These are phyloP conservation scores for Boletus coccyginus DNA, from an alignment of 768 basidiomycete genomes.

Conservation along the genomic window DNA sequence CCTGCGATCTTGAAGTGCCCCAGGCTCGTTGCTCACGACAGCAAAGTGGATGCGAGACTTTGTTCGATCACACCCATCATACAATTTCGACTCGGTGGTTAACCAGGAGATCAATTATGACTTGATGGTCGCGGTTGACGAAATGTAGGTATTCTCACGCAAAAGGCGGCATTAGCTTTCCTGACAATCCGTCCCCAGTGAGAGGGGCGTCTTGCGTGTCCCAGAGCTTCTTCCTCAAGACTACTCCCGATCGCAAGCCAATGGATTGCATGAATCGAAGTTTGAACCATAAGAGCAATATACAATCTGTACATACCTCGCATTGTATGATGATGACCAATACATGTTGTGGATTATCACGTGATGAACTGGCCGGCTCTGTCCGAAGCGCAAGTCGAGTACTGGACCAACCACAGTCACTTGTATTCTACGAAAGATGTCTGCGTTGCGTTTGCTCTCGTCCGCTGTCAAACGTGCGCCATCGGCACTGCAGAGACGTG, in stretches of 20 bases:
- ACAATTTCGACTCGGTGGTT: constrained; percentile 91
- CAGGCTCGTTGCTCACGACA: constrained; percentile 79
- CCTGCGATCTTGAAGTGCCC: constrained; percentile 1
- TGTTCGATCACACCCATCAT: constrained; percentile 86
- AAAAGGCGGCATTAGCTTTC: neutral
- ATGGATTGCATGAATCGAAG: constrained; percentile 25
- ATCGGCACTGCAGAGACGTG: constrained; percentile 59
- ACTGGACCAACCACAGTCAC: neutral
- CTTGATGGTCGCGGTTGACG: constrained; percentile 82
- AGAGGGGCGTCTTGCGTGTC: constrained; percentile 61
- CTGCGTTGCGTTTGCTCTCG: constrained; percentile 69
- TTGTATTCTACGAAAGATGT: constrained; percentile 46
- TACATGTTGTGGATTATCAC: constrained; percentile 9
- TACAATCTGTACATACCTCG: neutral
- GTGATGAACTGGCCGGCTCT: constrained; percentile 28
- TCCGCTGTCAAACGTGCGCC: constrained; percentile 61
- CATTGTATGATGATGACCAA: neutral
- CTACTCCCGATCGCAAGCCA: constrained; percentile 40
- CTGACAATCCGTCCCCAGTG: constrained; percentile 40
- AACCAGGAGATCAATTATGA: constrained; percentile 93
- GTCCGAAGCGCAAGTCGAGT: constrained; percentile 18
- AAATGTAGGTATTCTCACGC: constrained; percentile 63
- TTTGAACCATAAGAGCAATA: constrained; percentile 20
- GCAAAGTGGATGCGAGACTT: constrained; percentile 95
- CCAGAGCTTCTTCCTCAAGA: constrained; percentile 62